Base-by-base conservation (phyloP, 352 stramenopile species). In the Discostella stelligera region DNA sequence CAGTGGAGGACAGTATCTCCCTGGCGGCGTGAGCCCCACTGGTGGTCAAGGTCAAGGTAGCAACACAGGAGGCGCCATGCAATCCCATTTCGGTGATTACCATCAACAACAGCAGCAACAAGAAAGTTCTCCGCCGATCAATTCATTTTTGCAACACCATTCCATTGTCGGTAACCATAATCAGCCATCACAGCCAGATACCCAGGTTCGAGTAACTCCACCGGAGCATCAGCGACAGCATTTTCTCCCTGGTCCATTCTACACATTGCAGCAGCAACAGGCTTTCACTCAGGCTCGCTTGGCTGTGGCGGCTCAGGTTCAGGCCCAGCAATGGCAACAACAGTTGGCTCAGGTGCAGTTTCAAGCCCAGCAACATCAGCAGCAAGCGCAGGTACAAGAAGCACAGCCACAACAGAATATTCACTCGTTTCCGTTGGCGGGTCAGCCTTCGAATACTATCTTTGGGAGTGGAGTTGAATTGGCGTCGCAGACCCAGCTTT, bases 351-450 rank as follows among this genome's bases (percentile, higher is more conserved):
- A 59, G 21, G 50, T 55, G 41, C 53, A 74, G n/a, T 21, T 53
- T 14, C 67, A 76, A 46, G 20, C 64, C n/a, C 55, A 73, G 18
- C 61, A 66, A n/a, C 64, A 63, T 21, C 71, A 73, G 37, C 63
- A 56, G 65, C 49, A 65, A 37, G 18, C 52, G 23, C 37, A 59
- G 60, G 8, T 65, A 37, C 55, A 74, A 16, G 20, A 14, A 44
- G 48, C 25, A 32, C 48, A 53, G 30, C 20, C 10, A 16, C 39
- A 53, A 8, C 23, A 71, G 52, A 53, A 64, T 55, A 5, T 46
- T 63, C 41, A 44, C 20, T 37, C 58, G 25, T 55, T 20, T 48
- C 20, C 16, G 13, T 5, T 46, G 1, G 30, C 37, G 50, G 21
- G 23, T 8, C 66, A 65, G 16, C 10, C 27, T 23, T 54, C 66